Evolutionary conservation across 129 eudicot genomes (phyloP), one percentile per base, ranked within the genome.

Genomic region (Rutidosis leptorrhynchoides): DNA sequence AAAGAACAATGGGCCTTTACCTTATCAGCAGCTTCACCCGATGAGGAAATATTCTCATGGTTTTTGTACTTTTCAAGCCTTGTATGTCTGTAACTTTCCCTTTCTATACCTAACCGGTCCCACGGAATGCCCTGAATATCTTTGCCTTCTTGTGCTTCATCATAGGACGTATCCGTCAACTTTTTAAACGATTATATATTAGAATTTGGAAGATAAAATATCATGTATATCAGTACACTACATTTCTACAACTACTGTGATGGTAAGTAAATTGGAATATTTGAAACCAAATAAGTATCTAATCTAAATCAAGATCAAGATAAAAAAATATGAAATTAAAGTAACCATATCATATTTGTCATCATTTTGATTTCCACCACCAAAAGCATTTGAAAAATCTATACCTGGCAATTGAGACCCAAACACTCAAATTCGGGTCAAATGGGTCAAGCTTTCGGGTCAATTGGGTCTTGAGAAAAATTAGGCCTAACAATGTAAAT

Each of bases 121-220:
- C 97, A 90, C 2, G 90, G 90, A 73, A 90, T 86, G 7, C 96
- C 94, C 67, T 89, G 96, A 45, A 89, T 83, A 68, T 89, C 96
- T 73, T 83, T 89, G 26, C 97, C 97, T 30, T 65, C 70, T 62
- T 90, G 81, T 37, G 97, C 95, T 82, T 84, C 85, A 52, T 80
- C 77, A 64, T 86, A 79, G n/a, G 95, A 83, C 17, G 95, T 90
- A 86, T 90, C 97, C 16, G 88, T 81, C 74, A 79, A 83, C 79
- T 82, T 83, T 51, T 69, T 76, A 67, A 76, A 78, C 87, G 79
- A 69, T 59, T 58, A 56, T 40, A 35, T 11, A 68, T 68, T 68
- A 75, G 22, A 75, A 59, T 40, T 42, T 11, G 45, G 32, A 26
- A 17, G 7, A 53, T 63, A 32, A 17, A 11, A 23, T 52, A 73